Evolutionary conservation across 805 yeast genomes (phyloP), one percentile per base, ranked within the genome.

Genomic region (Teunomyces aglyptinius): DNA sequence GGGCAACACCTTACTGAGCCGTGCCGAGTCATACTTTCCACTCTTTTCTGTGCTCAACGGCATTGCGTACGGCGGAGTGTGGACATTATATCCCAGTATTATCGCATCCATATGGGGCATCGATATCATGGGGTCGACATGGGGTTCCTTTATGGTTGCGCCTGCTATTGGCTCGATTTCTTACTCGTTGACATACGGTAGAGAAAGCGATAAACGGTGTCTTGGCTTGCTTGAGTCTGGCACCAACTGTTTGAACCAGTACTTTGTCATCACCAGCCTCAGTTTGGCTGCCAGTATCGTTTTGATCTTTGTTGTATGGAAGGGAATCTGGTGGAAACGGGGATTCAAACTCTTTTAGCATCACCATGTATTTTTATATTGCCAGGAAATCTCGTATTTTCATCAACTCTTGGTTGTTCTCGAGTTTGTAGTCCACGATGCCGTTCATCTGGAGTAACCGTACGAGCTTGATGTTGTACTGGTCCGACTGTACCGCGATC

Each of bases 131-230:
- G 98, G 97, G 0, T 86, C 96, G 2, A 86, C 92, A 1, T 92
- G 96, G 89, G 97, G 97, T 2, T 71, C 86, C 20, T 87, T 89
- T 61, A 85, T 89, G 78, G 75, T 87, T 29, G 94, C 95, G 0
- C 96, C 97, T 2, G 96, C 97, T 0, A 52, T 88, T 2, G 96
- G 96, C 1, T 74, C 92, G 1, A 71, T 86, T 4, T 50, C 79
- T 2, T 86, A 78, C 56, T 91, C 96, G 5, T 57, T 86, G 43
- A 52, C 83, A 10, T 90, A 85, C 61, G 97, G 96, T 1, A 56
- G 65, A 19, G 64, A 80, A 15, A 83, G 78, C 54, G 94, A 88
- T 53, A 40, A 49, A 12, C 58, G 65, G 44, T 68, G 80, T 48
- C 20, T 31, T 16, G 44, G 27, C 5, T 18, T 15, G 11, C n/a